Evolutionary conservation across 306 rosid genomes (phyloP), one percentile per base, ranked within the genome.

Genomic region (Castanea sativa): DNA sequence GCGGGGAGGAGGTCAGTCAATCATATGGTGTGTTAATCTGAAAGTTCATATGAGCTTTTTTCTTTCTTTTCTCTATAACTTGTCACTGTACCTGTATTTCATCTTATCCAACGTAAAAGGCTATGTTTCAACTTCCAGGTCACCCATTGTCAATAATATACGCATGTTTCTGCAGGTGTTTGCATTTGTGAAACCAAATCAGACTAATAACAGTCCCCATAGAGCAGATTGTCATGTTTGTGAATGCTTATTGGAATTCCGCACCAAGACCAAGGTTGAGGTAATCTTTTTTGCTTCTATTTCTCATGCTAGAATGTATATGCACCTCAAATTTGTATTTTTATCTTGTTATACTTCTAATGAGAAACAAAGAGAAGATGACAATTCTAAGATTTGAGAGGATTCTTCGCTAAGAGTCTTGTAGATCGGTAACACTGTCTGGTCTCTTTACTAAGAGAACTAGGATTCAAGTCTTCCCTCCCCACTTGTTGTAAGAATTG

Each of bases 161-260:
- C 9, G 18, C 16, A 6, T 11, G 33, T 79, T 76, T 52, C 57
- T 87, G 73, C 84, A 96, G 98, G 98, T 96, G 71, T 93, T 96
- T 88, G 98, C 99, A 76, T 96, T 96, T 86, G 98, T 91, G 83
- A 87, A 76, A 76, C 80, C 91, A 19, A 90, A 91, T 76, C 76
- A 80, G 60, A 65, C 87, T 64, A 78, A 64, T 79, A 83, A 84
- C 85, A 75, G 91, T 21, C 94, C 96, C 13, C 99, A 93, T 78
- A 87, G 97, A 88, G 95, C 99, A 81, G 74, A 96, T 73, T 96
- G 99, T 77, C 98, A 93, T 80, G 97, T 96, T 20, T 96, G 98
- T 45, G 98, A 81, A 73, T 78, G 88, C 87, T 64, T 88, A 56
- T 79, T 96, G 80, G 99, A 96, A 73, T 96, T 96, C 83, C 89